phyloP scores from a whole-genome alignment of 805 yeast species.

The Millerago galiae region DNA sequence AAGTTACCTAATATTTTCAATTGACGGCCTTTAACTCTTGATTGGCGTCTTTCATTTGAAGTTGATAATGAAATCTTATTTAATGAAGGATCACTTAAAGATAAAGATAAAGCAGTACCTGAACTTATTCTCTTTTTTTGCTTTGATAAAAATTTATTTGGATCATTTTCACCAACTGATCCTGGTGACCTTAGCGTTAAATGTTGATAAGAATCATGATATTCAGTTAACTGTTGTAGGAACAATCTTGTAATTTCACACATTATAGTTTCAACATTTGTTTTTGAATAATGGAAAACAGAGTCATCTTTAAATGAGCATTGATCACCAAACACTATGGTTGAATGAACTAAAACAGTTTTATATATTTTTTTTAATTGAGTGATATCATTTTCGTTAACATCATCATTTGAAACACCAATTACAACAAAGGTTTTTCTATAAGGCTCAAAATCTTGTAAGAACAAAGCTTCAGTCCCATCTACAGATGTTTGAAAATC shows the following conservation, averaged over 20 bases:
- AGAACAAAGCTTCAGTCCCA: conserved; percentile 53
- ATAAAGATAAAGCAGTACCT: conserved; percentile 18
- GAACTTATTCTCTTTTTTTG: conserved; percentile 36
- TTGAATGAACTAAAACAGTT: conserved; percentile 46
- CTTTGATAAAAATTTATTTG: conserved; percentile 29
- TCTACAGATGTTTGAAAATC: conserved; percentile 42
- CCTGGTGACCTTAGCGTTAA: conserved; percentile 83
- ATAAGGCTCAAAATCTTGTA: conserved; percentile 88
- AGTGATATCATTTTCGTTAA: conserved; percentile 24
- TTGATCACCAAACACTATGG: conserved; percentile 40
- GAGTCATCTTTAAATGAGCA: background rate
- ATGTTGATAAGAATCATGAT: conserved; percentile 68
- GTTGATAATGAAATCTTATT: conserved; percentile 28
- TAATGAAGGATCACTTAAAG: conserved; percentile 28
- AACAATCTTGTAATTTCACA: conserved; percentile 68
- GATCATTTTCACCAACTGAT: conserved; percentile 45
- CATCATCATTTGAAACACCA: conserved; percentile 31
- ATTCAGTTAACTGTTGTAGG: conserved; percentile 55
- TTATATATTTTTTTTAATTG: conserved; percentile 43
- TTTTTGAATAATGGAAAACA: conserved; percentile 10
- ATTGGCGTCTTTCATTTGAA: conserved; percentile 29
- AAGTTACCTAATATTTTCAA: conserved; percentile 71
- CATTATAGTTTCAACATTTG: conserved; percentile 51
- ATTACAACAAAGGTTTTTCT: conserved; percentile 66
- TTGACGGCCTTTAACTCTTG: conserved; percentile 64